phyloP scores from a whole-genome alignment of 2,329 filamentous ascomycete species.

The Penicillium digitatum region DNA sequence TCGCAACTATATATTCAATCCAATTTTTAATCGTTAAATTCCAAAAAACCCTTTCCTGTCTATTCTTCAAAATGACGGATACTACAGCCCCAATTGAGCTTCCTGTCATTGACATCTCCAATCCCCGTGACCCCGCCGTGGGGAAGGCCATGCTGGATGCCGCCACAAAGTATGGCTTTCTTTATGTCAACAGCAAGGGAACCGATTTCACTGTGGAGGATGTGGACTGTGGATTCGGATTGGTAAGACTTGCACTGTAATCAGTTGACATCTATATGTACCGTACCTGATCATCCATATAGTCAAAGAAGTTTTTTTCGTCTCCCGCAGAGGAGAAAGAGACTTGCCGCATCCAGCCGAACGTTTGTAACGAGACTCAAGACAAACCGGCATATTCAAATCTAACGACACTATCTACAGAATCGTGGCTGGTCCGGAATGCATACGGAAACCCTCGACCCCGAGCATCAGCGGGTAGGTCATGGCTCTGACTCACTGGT shows the following conservation, averaged over 20 bases:
- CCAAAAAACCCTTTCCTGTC: background rate
- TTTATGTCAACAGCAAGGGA: conserved; percentile 77
- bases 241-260: conserved; percentile 52
- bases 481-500: background rate
- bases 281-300: conserved; percentile 1
- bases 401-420: conserved; percentile 37
- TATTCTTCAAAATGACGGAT: conserved; percentile 23
- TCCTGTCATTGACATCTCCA: conserved; percentile 77
- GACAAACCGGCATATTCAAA: background rate
- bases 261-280: background rate
- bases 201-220: conserved; percentile 62
- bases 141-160: conserved; percentile 70
- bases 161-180: conserved; percentile 77
- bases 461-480: conserved; percentile 69
- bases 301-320: conserved; percentile 71
- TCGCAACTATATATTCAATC: background rate
- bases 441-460: conserved; percentile 84
- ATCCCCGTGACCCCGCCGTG: conserved; percentile 56
- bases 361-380: conserved; percentile 37
- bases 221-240: conserved; percentile 67
- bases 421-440: conserved; percentile 88
- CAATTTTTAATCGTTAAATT: background rate
- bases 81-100: conserved; percentile 48
- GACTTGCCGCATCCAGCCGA: conserved; percentile 66
- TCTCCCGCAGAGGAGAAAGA: conserved; percentile 69